Percentiles rank a stretch among this genome's conserved stretches.
Evolutionary conservation across 2,329 filamentous ascomycete species (phyloP).

Genomic region (Penicillium sp.): DNA sequence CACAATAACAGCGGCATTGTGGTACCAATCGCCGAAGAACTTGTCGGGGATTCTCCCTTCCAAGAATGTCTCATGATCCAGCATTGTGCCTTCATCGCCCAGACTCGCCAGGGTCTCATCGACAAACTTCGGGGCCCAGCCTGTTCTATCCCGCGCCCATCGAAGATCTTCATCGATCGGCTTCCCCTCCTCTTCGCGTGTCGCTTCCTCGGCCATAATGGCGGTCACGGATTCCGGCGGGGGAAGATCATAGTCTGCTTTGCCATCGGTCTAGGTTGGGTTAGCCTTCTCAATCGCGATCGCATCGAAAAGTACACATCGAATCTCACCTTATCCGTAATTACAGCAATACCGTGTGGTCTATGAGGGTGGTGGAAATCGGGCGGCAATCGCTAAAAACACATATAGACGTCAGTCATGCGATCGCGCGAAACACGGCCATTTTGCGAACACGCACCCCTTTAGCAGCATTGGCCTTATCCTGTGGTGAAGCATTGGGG

Average conservation of each 20-base stretch:
- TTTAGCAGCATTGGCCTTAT: conserved; percentile 78
- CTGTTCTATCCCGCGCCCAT: conserved; percentile 63
- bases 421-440: neutral
- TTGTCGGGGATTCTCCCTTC: conserved; percentile 83
- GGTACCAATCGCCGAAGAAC: conserved; percentile 97
- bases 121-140: conserved; percentile 87
- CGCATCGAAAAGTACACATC: neutral
- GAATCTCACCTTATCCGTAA: conserved; percentile 66
- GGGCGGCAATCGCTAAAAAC: conserved; percentile 59
- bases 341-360: conserved; percentile 53
- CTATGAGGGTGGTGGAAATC: conserved; percentile 57
- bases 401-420: conserved; percentile 12
- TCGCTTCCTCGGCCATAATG: conserved; percentile 55
- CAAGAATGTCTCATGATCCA: conserved; percentile 85
- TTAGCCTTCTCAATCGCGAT: conserved; percentile 1
- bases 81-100: conserved; percentile 61
- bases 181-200: conserved; percentile 51
- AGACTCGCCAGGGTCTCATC: conserved; percentile 52
- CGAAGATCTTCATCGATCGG: conserved; percentile 55
- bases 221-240: conserved; percentile 61
- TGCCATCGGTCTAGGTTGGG: conserved; percentile 60
- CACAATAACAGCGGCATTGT: conserved; percentile 90
- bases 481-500: conserved; percentile 74
- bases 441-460: conserved; percentile 60
- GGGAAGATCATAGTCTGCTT: conserved; percentile 72